A percentile compares a stretch with the other conserved stretches of the same genome.
Conservation (phyloP, 805 yeast genomes). For the Yamadazyma philogaea region DNA sequence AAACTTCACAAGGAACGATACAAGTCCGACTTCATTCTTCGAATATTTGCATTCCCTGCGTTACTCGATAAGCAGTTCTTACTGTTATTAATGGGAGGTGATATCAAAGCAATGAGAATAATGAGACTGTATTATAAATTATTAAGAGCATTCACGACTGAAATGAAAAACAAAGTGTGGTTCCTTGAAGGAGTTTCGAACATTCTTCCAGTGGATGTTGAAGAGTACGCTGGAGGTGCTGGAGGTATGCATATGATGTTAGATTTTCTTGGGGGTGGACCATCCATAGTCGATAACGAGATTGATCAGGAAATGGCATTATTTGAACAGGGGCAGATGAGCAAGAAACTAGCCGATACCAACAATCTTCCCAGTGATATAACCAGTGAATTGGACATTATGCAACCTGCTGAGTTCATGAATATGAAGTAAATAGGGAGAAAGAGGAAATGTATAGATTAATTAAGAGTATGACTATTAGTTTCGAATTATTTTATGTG, state of each 20-base stretch:
- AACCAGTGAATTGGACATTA: slow-evolving; percentile 48
- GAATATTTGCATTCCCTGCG: slow-evolving; percentile 93
- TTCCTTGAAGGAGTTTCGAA: slow-evolving; percentile 87
- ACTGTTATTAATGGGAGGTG: slow-evolving; percentile 77
- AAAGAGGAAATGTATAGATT: neutral
- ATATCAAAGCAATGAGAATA: slow-evolving; percentile 82
- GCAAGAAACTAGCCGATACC: slow-evolving; percentile 50
- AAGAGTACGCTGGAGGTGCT: slow-evolving; percentile 79
- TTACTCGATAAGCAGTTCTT: slow-evolving; percentile 77
- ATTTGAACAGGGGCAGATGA: slow-evolving; percentile 43
- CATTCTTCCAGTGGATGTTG: slow-evolving; percentile 88
- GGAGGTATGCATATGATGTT: slow-evolving; percentile 93
- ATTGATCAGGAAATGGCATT: slow-evolving; percentile 38
- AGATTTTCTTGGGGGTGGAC: slow-evolving; percentile 75
- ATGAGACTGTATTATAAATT: slow-evolving; percentile 85
- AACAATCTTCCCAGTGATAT: slow-evolving; percentile 57
- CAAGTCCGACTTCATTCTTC: slow-evolving; percentile 78
- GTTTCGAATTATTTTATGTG: too few species aligned
- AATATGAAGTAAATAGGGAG: slow-evolving; percentile 22
- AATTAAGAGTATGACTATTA: neutral
- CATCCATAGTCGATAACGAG: slow-evolving; percentile 38
- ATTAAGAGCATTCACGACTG: slow-evolving; percentile 75
- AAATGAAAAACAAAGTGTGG: slow-evolving; percentile 90
- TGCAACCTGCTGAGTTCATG: slow-evolving; percentile 46
- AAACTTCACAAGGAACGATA: slow-evolving; percentile 77